Evolutionary conservation across 805 yeast genomes (phyloP).

Genomic region (Candida caryicola): DNA sequence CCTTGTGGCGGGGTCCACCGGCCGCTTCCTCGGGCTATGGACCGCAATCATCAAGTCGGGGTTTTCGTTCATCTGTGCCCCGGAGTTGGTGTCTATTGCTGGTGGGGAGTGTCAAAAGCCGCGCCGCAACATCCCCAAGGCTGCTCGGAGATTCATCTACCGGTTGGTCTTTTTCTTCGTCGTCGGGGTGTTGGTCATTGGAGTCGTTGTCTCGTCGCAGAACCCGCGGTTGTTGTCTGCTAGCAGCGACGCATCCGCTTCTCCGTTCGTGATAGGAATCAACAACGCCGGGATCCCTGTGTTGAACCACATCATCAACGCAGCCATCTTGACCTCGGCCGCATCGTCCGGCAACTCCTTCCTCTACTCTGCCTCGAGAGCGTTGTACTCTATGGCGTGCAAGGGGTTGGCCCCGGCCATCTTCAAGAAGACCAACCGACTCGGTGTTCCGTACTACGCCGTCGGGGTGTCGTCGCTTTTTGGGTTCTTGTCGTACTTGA

Average conservation of each 20-base stretch:
- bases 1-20: conserved; percentile 29
- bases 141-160: conserved; percentile 57
- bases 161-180: conserved; percentile 42
- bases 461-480: conserved; percentile 34
- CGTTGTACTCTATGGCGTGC: conserved; percentile 49
- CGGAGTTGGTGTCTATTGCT: conserved; percentile 55
- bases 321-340: conserved; percentile 65
- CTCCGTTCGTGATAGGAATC: conserved; percentile 86
- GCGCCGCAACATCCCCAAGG: conserved; percentile 59
- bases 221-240: conserved; percentile 23
- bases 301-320: conserved; percentile 78
- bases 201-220: conserved; percentile 34
- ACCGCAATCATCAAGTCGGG: conserved; percentile 27
- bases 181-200: conserved; percentile 39
- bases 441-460: conserved; percentile 43
- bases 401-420: conserved; percentile 55
- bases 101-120: conserved; percentile 61
- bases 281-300: conserved; percentile 58
- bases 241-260: conserved; percentile 39
- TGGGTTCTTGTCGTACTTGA: conserved; percentile 51
- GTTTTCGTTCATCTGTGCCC: conserved; percentile 32
- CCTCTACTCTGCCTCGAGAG: conserved; percentile 65
- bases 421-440: conserved; percentile 34
- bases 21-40: conserved; percentile 22
- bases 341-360: conserved; percentile 49